phyloP scores from a whole-genome alignment of 2,329 filamentous ascomycete species.

The Bipolaris sorokiniana region DNA sequence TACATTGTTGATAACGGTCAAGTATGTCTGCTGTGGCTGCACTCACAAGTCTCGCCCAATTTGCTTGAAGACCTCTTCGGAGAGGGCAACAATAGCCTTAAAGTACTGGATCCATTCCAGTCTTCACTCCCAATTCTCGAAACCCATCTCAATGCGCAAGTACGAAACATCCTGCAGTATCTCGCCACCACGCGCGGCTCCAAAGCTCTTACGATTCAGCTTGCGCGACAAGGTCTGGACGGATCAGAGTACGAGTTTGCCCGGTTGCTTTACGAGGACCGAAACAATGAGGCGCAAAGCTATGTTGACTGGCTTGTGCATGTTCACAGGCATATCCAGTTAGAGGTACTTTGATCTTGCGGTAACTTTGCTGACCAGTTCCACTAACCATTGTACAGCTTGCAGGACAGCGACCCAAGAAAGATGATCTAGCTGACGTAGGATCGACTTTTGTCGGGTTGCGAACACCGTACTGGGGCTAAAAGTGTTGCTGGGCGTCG shows the following conservation, averaged over 20 bases:
- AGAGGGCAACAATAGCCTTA: slow-evolving; percentile 71
- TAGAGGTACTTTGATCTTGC: slow-evolving; percentile 63
- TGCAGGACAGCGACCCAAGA: slow-evolving; percentile 70
- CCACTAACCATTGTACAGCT: slow-evolving; percentile 48
- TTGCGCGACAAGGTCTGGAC: slow-evolving; percentile 90
- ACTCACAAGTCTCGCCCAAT: slow-evolving; percentile 89
- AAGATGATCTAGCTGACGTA: slow-evolving; percentile 60
- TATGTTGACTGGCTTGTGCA: slow-evolving; percentile 99
- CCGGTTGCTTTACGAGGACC: slow-evolving; percentile 85
- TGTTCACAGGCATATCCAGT: slow-evolving; percentile 88
- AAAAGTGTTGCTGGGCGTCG: slow-evolving; percentile 10
- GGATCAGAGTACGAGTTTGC: slow-evolving; percentile 98
- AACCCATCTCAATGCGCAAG: slow-evolving; percentile 92
- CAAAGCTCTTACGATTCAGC: slow-evolving; percentile 86
- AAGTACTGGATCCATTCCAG: slow-evolving; percentile 79
- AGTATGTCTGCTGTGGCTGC: slow-evolving; percentile 88
- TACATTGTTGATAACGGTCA: slow-evolving; percentile 97
- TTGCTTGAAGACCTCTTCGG: slow-evolving; percentile 91
- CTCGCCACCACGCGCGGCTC: slow-evolving; percentile 79
- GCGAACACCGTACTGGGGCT: slow-evolving; percentile 51
- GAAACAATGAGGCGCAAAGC: slow-evolving; percentile 96
- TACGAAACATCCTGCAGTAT: slow-evolving; percentile 90
- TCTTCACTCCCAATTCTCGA: slow-evolving; percentile 82
- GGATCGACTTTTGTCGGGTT: slow-evolving; percentile 48
- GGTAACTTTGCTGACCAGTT: neutral